phyloP scores from a whole-genome alignment of 2,329 filamentous ascomycete genomes.

The Cytospora schulzeri region DNA sequence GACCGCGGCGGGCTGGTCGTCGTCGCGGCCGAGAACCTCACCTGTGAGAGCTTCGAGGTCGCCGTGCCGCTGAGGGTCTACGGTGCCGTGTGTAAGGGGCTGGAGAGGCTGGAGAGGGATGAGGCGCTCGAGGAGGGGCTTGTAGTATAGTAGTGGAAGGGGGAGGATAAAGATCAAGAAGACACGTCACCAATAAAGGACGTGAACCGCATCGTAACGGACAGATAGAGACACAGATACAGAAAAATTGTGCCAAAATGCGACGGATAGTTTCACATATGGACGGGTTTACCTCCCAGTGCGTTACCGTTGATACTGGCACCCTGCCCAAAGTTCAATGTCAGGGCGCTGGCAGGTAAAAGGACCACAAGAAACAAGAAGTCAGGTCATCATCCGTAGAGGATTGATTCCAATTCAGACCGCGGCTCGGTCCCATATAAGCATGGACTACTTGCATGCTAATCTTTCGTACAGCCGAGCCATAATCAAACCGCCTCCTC shows the following conservation, averaged over 20 bases:
- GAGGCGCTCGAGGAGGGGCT: slow-evolving; percentile 45
- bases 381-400: neutral
- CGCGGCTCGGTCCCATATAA: neutral
- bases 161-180: neutral
- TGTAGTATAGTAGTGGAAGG: slow-evolving; percentile 22
- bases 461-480: neutral
- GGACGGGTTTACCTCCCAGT: slow-evolving; percentile 4
- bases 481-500: neutral
- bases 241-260: slow-evolving; percentile 12
- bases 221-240: slow-evolving; percentile 6
- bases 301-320: neutral
- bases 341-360: neutral
- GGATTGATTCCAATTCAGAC: neutral
- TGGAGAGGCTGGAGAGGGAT: slow-evolving; percentile 59
- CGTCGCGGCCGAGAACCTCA: slow-evolving; percentile 75
- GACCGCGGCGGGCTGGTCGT: slow-evolving; percentile 74
- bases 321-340: neutral
- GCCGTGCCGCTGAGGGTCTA: slow-evolving; percentile 84
- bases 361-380: neutral
- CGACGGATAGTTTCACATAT: slow-evolving; percentile 3
- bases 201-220: neutral
- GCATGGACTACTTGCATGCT: neutral
- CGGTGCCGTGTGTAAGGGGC: slow-evolving; percentile 59
- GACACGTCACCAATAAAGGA: neutral
- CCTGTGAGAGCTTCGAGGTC: slow-evolving; percentile 89